Conservation (phyloP, 305 asterid species). For the Euphrasia arctica region DNA sequence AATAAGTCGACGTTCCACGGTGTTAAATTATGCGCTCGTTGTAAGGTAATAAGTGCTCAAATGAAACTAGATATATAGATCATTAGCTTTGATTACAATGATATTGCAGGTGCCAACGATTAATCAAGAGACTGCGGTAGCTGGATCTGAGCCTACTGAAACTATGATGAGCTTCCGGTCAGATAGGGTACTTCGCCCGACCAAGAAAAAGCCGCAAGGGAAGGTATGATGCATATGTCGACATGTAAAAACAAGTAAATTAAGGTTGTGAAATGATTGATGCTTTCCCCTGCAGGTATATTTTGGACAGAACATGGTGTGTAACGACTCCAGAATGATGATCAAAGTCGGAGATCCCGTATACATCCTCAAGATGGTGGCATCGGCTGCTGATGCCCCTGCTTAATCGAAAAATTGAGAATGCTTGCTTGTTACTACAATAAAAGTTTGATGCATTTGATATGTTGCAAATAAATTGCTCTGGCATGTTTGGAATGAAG, state of each 20-base stretch:
- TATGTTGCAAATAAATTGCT: no score
- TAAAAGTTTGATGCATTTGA: no score
- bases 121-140: constrained; percentile 54
- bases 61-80: not conserved
- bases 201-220: constrained; percentile 42
- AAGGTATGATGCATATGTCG: constrained; percentile 25
- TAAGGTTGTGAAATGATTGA: not conserved
- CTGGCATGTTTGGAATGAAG: not conserved
- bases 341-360: constrained; percentile 63
- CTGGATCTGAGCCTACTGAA: constrained; percentile 44
- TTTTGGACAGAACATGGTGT: constrained; percentile 66
- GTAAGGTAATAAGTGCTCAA: constrained; percentile 48
- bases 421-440: no score
- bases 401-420: constrained; percentile 24
- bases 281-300: constrained; percentile 39
- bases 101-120: constrained; percentile 49
- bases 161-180: constrained; percentile 53
- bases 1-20: constrained; percentile 50
- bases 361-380: constrained; percentile 34
- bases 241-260: not conserved
- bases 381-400: constrained; percentile 47
- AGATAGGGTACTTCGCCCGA: constrained; percentile 37
- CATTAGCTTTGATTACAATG: not conserved
- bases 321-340: constrained; percentile 39
- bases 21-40: constrained; percentile 69